Evolutionary conservation across 2,329 filamentous ascomycete genomes (phyloP), one percentile per base, ranked within the genome.

Genomic region (Colletotrichum liriopes): DNA sequence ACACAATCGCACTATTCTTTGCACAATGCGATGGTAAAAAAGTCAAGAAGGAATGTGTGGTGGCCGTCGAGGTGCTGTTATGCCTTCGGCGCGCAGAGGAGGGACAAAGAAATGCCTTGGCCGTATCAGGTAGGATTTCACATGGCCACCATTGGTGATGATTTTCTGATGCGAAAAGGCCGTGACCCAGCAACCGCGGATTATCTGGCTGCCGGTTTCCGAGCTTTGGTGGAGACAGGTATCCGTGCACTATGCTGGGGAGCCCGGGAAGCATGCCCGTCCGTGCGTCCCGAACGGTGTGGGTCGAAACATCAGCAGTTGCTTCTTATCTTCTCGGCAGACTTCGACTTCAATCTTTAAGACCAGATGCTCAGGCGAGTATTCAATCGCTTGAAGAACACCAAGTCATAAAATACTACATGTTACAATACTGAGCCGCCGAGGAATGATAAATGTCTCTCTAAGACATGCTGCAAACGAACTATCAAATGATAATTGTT

Each of bases 111-210:
- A 60, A 64, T 51, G 26, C 62, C 59, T 60, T 65, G 37, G 29
- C 41, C 23, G 45, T 69, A 54, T 45, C 62, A 39, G 16, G 23
- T 39, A 37, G 35, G 32, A 55, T 37, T 39, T 60, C 54, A n/a
- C 54, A 11, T 16, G n/a, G 54, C n/a, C 35, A 41, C 52, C 32
- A 56, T 26, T 64, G 58, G 69, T n/a, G 52, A 72, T 72, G 65
- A 65, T 64, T 69, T 69, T 72, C 59, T 43, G 35, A 49, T 64
- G 65, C 65, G 65, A 72, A 65, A 65, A 69, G 65, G 51, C 47
- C 58, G n/a, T 72, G 65, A 60, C 69, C 69, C 65, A 65, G 59
- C 69, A 72, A 72, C 65, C 14, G 9, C 69, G 69, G 69, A 49
- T 35, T 60, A 69, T 72, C 26, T 47, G 37, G 5, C 9, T 29